These are phyloP conservation scores for Achlya hypogyna DNA, from an alignment of 352 stramenopile genomes.

Conservation along the genomic window DNA sequence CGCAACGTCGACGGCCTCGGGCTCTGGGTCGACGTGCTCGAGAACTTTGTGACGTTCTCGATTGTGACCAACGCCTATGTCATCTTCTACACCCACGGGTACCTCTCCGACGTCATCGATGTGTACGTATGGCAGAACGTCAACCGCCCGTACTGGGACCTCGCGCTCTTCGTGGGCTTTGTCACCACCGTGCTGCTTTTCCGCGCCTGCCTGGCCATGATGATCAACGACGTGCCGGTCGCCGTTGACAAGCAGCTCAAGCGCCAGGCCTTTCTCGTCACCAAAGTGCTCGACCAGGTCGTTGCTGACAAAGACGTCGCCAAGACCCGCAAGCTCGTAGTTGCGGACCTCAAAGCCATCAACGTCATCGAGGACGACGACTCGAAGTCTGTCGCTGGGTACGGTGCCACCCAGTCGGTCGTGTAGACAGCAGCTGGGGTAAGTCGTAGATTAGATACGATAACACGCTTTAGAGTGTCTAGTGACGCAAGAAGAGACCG, in stretches of 20 bases:
- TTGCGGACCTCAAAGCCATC: constrained; percentile 15
- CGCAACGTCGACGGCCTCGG: constrained; percentile 80
- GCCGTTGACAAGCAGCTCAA: constrained; percentile 64
- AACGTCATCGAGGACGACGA: constrained; percentile 59
- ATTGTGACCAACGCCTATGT: constrained; percentile 90
- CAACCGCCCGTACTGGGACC: constrained; percentile 26
- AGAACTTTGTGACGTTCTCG: constrained; percentile 84
- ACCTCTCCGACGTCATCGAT: constrained; percentile 35
- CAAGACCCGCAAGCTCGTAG: not conserved
- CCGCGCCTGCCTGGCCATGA: constrained; percentile 69
- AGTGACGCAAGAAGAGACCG: not conserved
- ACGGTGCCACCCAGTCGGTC: not conserved
- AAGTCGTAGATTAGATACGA: not conserved
- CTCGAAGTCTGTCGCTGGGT: not conserved
- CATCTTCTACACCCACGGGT: constrained; percentile 83
- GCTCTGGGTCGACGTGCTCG: constrained; percentile 88
- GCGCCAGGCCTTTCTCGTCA: constrained; percentile 72
- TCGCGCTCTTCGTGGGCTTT: constrained; percentile 79
- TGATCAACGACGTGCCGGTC: constrained; percentile 63
- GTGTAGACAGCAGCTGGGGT: no score
- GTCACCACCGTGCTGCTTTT: constrained; percentile 74
- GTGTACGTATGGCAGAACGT: constrained; percentile 40
- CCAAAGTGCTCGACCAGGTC: constrained; percentile 71
- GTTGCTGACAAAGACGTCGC: constrained; percentile 50
- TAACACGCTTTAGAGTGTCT: no score